Conservation (phyloP, 2,329 filamentous ascomycete species). For the Coccinonectria pachysandricola region DNA sequence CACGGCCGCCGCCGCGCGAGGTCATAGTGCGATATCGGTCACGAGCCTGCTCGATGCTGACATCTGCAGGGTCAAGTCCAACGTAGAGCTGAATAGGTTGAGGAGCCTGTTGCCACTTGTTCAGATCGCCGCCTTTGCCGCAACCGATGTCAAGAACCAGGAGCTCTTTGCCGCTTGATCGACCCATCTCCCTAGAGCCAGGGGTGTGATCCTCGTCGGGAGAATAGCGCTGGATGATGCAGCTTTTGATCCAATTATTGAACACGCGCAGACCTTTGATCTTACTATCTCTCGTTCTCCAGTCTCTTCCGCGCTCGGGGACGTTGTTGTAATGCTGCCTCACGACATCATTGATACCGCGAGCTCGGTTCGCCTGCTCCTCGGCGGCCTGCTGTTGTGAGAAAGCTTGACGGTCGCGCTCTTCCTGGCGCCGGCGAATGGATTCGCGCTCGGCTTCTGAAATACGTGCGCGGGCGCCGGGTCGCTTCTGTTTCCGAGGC, state of each 20-base stretch:
- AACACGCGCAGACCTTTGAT: constrained; percentile 92
- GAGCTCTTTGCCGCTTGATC: constrained; percentile 48
- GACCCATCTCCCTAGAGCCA: constrained; percentile 44
- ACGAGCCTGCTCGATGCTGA: constrained; percentile 82
- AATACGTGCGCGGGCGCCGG: constrained; percentile 56
- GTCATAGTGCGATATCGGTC: constrained; percentile 72
- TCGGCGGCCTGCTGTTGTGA: constrained; percentile 26
- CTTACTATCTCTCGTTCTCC: constrained; percentile 85
- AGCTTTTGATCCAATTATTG: constrained; percentile 99
- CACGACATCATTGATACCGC: constrained; percentile 70
- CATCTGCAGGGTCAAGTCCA: constrained; percentile 82
- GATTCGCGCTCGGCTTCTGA: constrained; percentile 57
- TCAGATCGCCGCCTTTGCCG: constrained; percentile 89
- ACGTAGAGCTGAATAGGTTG: constrained; percentile 88
- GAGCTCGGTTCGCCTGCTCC: constrained; percentile 29
- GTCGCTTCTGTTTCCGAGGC: constrained; percentile 59
- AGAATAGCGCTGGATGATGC: constrained; percentile 92
- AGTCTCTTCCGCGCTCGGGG: constrained; percentile 84
- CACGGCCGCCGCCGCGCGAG: constrained; percentile 45
- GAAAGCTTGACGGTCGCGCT: constrained; percentile 39
- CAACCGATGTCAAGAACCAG: constrained; percentile 90
- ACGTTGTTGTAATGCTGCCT: constrained; percentile 93
- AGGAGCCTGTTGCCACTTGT: constrained; percentile 94
- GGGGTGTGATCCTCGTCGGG: constrained; percentile 64
- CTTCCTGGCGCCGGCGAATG: constrained; percentile 51